Evolutionary conservation across 495 filamentous ascomycete species (phyloP).

Genomic region (Tuber magnatum): DNA sequence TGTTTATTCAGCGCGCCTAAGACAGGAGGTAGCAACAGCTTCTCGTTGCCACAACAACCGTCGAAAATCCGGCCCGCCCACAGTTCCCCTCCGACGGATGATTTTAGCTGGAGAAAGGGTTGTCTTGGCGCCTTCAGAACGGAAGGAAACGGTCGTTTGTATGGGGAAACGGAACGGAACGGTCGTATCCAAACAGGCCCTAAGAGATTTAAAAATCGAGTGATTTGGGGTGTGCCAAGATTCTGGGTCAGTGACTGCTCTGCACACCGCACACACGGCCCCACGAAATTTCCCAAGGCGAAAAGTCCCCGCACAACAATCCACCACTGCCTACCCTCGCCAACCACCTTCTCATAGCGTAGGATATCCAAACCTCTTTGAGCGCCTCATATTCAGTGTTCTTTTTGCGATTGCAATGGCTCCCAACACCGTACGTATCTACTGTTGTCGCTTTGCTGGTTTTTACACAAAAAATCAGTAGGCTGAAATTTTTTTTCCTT

Average conservation of each 20-base stretch:
- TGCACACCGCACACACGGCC: neutral
- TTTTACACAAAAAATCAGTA: conserved; percentile 65
- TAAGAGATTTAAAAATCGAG: neutral
- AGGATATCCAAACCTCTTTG: conserved; percentile 62
- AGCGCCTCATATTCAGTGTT: conserved; percentile 43
- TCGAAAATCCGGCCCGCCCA: conserved; percentile 6
- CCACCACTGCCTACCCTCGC: neutral
- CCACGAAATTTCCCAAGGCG: neutral
- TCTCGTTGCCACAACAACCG: conserved; percentile 31
- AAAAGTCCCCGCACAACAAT: neutral
- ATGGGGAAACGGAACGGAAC: too few relatives aligned
- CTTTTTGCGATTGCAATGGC: conserved; percentile 48
- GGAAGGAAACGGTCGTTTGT: too few relatives aligned
- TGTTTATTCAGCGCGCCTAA: too few relatives aligned
- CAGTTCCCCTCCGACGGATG: neutral
- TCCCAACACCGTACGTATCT: conserved; percentile 66
- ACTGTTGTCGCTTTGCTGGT: conserved; percentile 73
- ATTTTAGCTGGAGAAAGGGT: too few relatives aligned
- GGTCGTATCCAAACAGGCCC: too few relatives aligned
- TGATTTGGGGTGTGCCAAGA: neutral
- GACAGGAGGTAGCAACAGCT: neutral
- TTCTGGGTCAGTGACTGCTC: neutral
- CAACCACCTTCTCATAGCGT: conserved; percentile 39
- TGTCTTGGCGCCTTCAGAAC: too few relatives aligned
- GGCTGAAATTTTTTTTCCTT: conserved; percentile 63